Percentiles rank a stretch among this genome's conserved stretches.
These are phyloP conservation scores for Psilocybe cyanescens DNA, from an alignment of 768 basidiomycete species.

Conservation along the genomic window DNA sequence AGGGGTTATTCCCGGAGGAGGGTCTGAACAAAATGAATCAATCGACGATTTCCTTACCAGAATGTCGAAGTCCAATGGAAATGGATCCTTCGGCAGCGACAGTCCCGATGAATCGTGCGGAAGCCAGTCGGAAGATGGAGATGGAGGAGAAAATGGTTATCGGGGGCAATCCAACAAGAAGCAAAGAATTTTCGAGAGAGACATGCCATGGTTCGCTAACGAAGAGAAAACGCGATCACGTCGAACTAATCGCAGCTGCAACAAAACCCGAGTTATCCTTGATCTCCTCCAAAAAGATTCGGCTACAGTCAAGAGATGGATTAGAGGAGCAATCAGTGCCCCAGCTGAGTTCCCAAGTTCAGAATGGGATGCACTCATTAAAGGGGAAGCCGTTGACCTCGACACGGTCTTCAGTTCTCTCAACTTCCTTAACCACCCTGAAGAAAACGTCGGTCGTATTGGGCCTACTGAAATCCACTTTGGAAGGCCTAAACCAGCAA, in stretches of 20 bases:
- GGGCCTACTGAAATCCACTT: conserved; percentile 23
- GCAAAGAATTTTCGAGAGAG: not conserved
- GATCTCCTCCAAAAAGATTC: not conserved
- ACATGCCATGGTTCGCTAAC: not conserved
- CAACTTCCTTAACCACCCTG: conserved; percentile 16
- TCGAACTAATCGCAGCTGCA: not conserved
- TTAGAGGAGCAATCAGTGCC: not conserved
- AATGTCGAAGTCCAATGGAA: not conserved
- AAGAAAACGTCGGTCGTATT: no score
- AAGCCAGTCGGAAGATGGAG: not conserved
- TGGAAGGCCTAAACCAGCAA: conserved; percentile 7
- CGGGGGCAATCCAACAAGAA: not conserved
- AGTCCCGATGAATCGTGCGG: not conserved
- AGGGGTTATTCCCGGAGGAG: not conserved
- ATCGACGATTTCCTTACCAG: not conserved
- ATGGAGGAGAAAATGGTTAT: not conserved
- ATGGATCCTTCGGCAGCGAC: not conserved
- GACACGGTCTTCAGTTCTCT: conserved; percentile 25
- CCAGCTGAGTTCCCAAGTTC: conserved; percentile 3
- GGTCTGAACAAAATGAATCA: not conserved
- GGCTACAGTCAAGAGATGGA: not conserved
- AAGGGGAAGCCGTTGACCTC: conserved; percentile 29
- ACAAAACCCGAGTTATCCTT: not conserved
- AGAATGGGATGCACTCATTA: conserved; percentile 23
- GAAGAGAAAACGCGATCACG: not conserved